These are phyloP conservation scores for Boletus sp. DNA, from an alignment of 768 basidiomycete genomes.

Conservation along the genomic window DNA sequence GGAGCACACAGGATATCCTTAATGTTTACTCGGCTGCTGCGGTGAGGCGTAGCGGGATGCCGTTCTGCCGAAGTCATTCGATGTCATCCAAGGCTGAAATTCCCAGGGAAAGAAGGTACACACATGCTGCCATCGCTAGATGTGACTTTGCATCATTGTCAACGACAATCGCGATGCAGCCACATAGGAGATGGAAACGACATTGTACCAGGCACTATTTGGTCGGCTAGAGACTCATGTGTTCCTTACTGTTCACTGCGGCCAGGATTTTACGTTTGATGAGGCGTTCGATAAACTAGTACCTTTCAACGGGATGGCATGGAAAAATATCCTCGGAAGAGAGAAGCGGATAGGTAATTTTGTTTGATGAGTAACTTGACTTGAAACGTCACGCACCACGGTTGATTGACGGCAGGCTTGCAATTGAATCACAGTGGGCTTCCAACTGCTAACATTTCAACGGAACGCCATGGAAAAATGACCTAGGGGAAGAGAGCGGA, in stretches of 20 bases:
- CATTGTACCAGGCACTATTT: not conserved
- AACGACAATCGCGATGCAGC: not conserved
- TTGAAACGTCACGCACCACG: constrained; percentile 2
- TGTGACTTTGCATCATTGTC: not conserved
- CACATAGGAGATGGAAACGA: constrained; percentile 8
- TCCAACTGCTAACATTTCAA: not conserved
- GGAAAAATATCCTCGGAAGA: not conserved
- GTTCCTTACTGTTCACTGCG: not conserved
- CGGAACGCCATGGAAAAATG: not conserved
- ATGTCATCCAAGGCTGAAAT: constrained; percentile 1
- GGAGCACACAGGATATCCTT: not conserved
- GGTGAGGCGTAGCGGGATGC: not conserved
- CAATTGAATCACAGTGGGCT: not conserved
- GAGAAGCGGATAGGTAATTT: not conserved
- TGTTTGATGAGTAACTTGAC: not conserved
- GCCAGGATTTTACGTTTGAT: constrained; percentile 9
- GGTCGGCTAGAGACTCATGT: not conserved
- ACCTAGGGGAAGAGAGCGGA: not conserved
- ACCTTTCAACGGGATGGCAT: not conserved
- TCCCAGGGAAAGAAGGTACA: not conserved
- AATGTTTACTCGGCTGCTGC: not conserved
- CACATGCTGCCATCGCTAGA: not conserved
- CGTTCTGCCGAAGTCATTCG: constrained; percentile 1
- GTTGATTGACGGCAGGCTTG: not conserved
- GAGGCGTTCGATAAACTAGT: not conserved